Conservation (phyloP, 2,329 filamentous ascomycete genomes). For the Fusarium sp. region DNA sequence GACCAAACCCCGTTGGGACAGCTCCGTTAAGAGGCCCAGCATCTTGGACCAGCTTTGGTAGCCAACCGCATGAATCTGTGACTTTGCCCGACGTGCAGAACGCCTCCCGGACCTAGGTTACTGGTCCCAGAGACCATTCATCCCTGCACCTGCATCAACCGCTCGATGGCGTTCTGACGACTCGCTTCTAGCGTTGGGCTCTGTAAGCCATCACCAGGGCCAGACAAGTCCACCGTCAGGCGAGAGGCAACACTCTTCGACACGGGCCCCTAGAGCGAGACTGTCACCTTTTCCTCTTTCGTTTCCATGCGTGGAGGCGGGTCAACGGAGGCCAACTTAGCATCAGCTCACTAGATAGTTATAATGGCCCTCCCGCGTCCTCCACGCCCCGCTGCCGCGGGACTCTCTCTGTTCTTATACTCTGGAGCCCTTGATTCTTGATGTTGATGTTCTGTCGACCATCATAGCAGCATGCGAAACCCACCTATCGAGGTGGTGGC, state of each 20-base stretch:
- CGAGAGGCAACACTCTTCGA: slow-evolving; percentile 3
- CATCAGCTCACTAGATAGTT: slow-evolving; percentile 24
- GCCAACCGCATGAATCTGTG: slow-evolving; percentile 29
- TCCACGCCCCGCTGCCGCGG: slow-evolving; percentile 7
- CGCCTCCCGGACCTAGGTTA: slow-evolving; percentile 28
- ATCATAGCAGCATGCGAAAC: slow-evolving; percentile 45
- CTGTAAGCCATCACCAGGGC: slow-evolving; percentile 34
- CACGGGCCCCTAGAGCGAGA: slow-evolving; percentile 15
- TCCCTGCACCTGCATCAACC: slow-evolving; percentile 23
- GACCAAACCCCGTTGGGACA: slow-evolving; percentile 27
- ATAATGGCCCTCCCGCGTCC: slow-evolving; percentile 33
- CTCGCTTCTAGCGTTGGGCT: slow-evolving; percentile 19
- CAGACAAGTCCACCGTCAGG: slow-evolving; percentile 31
- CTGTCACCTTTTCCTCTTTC: slow-evolving; percentile 20
- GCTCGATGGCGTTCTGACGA: slow-evolving; percentile 11
- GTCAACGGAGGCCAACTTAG: slow-evolving; percentile 29
- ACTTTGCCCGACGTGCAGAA: slow-evolving; percentile 31
- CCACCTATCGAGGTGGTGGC: slow-evolving; percentile 50
- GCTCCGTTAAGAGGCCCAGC: slow-evolving; percentile 24
- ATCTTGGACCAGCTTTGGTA: slow-evolving; percentile 30
- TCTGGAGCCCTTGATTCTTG: slow-evolving; percentile 12
- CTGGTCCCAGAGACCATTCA: neutral
- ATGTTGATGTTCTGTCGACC: slow-evolving; percentile 11
- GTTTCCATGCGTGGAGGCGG: slow-evolving; percentile 31
- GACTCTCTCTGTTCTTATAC: slow-evolving; percentile 52